phyloP scores from a whole-genome alignment of 495 filamentous ascomycete genomes.

The Jackrogersella minutella region DNA sequence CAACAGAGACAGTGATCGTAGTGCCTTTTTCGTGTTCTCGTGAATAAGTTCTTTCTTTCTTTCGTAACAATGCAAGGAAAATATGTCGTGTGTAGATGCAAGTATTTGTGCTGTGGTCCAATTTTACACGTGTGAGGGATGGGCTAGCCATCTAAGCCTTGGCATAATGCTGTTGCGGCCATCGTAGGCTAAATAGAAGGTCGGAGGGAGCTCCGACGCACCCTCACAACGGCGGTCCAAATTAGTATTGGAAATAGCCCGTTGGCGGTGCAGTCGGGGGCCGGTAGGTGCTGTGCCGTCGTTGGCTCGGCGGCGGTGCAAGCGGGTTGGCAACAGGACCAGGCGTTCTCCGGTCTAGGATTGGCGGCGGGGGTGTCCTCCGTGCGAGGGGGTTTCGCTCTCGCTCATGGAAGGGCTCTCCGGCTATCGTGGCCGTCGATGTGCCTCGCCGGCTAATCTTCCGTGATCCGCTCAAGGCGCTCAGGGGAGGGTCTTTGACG shows the following conservation, averaged over 20 bases:
- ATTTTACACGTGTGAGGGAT: slow-evolving; percentile 35
- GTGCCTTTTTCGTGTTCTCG: slow-evolving; percentile 38
- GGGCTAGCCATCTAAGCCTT: slow-evolving; percentile 2
- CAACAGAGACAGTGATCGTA: slow-evolving; percentile 37
- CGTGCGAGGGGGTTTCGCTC: slow-evolving; percentile 37
- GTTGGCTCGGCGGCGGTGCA: slow-evolving; percentile 35
- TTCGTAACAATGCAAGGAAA: slow-evolving; percentile 27
- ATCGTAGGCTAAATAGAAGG: slow-evolving; percentile 17
- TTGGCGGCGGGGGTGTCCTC: slow-evolving; percentile 44
- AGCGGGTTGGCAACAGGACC: slow-evolving; percentile 44
- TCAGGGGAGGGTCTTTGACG: slow-evolving; percentile 64
- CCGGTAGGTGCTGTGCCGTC: slow-evolving; percentile 38
- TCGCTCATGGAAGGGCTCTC: slow-evolving; percentile 42
- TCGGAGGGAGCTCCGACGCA: slow-evolving; percentile 5
- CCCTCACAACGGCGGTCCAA: not conserved
- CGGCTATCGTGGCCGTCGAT: slow-evolving; percentile 39
- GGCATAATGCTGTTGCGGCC: slow-evolving; percentile 30
- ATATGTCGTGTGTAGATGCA: slow-evolving; percentile 25
- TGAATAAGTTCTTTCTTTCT: slow-evolving; percentile 31
- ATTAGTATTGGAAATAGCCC: slow-evolving; percentile 23
- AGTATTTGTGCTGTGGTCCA: slow-evolving; percentile 35
- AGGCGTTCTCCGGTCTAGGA: slow-evolving; percentile 42
- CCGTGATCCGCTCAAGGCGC: slow-evolving; percentile 57
- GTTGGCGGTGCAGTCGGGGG: slow-evolving; percentile 38
- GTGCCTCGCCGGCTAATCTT: slow-evolving; percentile 48